These are phyloP conservation scores for Eustoma russellianum DNA, from an alignment of 257 asterid genomes.

Conservation along the genomic window DNA sequence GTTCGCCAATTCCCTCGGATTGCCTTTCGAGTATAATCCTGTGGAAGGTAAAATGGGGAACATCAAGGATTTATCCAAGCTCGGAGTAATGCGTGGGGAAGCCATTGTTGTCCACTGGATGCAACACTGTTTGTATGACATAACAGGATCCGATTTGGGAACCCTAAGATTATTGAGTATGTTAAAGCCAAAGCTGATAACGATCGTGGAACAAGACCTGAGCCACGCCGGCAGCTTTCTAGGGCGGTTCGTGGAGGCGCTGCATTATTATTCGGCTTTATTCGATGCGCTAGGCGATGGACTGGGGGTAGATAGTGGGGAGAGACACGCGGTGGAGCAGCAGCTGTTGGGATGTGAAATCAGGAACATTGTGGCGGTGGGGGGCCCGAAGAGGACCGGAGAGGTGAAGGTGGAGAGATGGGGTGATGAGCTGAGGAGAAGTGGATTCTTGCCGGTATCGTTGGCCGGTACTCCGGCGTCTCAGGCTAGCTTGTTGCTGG, in stretches of 20 bases:
- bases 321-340: slow-evolving; percentile 87
- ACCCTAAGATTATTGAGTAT: too few relatives aligned
- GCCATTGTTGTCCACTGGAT: too few relatives aligned
- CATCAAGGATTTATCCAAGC: too few relatives aligned
- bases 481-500: slow-evolving; percentile 65
- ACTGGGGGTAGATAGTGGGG: slow-evolving; percentile 51
- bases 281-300: slow-evolving; percentile 89
- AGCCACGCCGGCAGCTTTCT: slow-evolving; percentile 59
- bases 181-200: slow-evolving; percentile 62
- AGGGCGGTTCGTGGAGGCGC: slow-evolving; percentile 75
- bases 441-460: slow-evolving; percentile 58
- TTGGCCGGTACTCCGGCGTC: slow-evolving; percentile 75
- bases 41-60: too few relatives aligned
- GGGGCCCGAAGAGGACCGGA: slow-evolving; percentile 78
- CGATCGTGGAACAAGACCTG: slow-evolving; percentile 69
- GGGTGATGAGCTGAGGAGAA: slow-evolving; percentile 54
- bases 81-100: too few relatives aligned
- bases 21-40: too few relatives aligned
- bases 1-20: too few relatives aligned
- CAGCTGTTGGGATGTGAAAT: slow-evolving; percentile 74
- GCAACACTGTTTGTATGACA: too few relatives aligned
- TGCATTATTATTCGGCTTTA: slow-evolving; percentile 78
- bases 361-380: slow-evolving; percentile 80
- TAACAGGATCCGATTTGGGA: too few relatives aligned
- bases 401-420: slow-evolving; percentile 69